These are phyloP conservation scores for Arthrobotrys sphaeroides DNA, from an alignment of 2,329 filamentous ascomycete genomes.

Conservation along the genomic window DNA sequence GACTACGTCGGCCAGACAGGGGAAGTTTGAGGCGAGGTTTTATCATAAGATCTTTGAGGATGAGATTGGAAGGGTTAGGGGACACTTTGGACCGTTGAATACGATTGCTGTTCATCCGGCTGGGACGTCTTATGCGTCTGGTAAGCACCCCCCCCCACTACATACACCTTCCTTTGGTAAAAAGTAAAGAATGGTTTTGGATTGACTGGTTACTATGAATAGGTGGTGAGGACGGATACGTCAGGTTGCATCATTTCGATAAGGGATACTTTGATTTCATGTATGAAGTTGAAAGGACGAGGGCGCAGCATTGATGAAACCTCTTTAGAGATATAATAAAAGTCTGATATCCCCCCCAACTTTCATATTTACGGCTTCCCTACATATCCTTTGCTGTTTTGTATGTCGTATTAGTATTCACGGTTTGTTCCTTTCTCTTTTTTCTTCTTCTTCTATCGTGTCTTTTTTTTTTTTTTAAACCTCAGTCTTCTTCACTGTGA, in stretches of 20 bases:
- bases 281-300: constrained; percentile 85
- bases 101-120: constrained; percentile 93
- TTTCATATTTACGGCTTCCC: not conserved
- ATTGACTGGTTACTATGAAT: constrained; percentile 9
- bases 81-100: constrained; percentile 96
- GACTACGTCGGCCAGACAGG: constrained; percentile 89
- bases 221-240: constrained; percentile 95
- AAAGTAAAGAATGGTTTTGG: not conserved
- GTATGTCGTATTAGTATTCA: constrained; percentile 8
- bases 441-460: not conserved
- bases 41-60: constrained; percentile 99
- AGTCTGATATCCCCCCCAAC: not conserved
- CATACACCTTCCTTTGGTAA: not conserved
- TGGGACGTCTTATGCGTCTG: constrained; percentile 90
- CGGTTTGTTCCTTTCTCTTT: not conserved
- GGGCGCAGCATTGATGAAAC: constrained; percentile 47
- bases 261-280: constrained; percentile 98
- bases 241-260: constrained; percentile 97
- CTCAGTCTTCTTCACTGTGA: no score
- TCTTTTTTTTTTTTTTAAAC: constrained; percentile 1
- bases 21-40: constrained; percentile 99
- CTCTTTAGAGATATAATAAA: not conserved
- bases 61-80: constrained; percentile 95
- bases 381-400: not conserved
- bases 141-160: constrained; percentile 7